Evolutionary conservation across 169 alveolate species (phyloP).

Genomic region (Eimeria necatrix): DNA sequence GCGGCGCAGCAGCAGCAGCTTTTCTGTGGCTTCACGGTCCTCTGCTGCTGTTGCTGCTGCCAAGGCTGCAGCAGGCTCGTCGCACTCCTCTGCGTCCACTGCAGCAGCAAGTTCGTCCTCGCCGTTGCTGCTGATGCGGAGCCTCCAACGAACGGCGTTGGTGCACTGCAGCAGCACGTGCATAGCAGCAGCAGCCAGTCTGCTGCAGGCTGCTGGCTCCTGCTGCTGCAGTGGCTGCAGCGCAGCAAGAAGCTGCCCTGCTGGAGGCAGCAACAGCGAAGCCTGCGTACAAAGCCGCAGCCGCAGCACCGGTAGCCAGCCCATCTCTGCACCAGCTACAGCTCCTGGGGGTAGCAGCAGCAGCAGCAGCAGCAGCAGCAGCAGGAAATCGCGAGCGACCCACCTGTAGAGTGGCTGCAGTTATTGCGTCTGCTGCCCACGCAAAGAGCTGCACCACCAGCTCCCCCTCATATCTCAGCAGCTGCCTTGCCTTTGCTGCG

Average conservation of each 20-base stretch:
- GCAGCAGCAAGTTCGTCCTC: not conserved
- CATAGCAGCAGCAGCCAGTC: slow-evolving; percentile 45
- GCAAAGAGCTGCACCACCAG: slow-evolving; percentile 24
- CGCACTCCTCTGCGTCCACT: not conserved
- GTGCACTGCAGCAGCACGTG: slow-evolving; percentile 61
- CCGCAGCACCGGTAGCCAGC: not conserved
- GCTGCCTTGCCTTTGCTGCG: slow-evolving; percentile 43
- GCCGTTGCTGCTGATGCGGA: not conserved
- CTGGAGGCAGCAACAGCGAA: slow-evolving; percentile 47
- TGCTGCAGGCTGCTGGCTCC: slow-evolving; percentile 47
- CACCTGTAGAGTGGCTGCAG: slow-evolving; percentile 3
- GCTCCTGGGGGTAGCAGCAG: slow-evolving; percentile 22
- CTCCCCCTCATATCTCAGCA: slow-evolving; percentile 40
- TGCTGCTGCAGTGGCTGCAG: slow-evolving; percentile 47
- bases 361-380: slow-evolving; percentile 44
- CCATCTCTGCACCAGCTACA: not conserved
- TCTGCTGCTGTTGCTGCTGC: slow-evolving; percentile 58
- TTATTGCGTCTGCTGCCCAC: slow-evolving; percentile 57
- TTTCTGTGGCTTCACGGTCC: not conserved
- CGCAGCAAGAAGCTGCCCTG: slow-evolving; percentile 27
- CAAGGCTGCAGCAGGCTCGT: slow-evolving; percentile 41
- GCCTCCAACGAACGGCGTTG: slow-evolving; percentile 46
- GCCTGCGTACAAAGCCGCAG: slow-evolving; percentile 12
- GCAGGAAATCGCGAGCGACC: slow-evolving; percentile 47
- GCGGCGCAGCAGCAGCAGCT: slow-evolving; percentile 41